Conservation (phyloP, 768 basidiomycete species). For the Chalciporus chontae region DNA sequence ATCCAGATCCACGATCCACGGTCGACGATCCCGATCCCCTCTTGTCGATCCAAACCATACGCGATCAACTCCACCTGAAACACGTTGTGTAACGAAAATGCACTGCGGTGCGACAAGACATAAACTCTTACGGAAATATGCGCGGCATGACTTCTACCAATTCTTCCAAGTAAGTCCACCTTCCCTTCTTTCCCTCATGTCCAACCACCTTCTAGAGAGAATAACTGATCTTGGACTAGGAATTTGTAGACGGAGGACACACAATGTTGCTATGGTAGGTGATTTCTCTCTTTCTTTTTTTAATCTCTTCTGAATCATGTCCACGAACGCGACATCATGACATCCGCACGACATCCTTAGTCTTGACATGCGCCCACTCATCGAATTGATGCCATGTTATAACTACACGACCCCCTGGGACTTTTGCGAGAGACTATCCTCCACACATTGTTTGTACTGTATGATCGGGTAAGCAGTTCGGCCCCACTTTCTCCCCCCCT, state of each 20-base stretch:
- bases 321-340: neutral
- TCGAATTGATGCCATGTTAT: conserved; percentile 32
- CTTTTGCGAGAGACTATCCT: conserved; percentile 44
- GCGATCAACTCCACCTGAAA: neutral
- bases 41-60: neutral
- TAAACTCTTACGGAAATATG: conserved; percentile 49
- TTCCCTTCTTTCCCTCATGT: neutral
- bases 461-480: conserved; percentile 45
- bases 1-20: neutral
- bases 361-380: neutral
- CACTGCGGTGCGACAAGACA: conserved; percentile 34
- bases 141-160: conserved; percentile 45
- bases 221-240: neutral
- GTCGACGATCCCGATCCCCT: neutral
- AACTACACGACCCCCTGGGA: conserved; percentile 61
- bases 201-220: neutral
- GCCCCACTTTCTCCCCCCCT: neutral
- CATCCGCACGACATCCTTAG: neutral
- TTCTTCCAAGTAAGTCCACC: conserved; percentile 41
- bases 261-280: conserved; percentile 40
- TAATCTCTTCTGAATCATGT: neutral
- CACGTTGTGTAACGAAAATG: neutral
- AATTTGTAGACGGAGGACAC: conserved; percentile 50
- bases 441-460: conserved; percentile 53
- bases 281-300: neutral